Evolutionary conservation across 2,329 filamentous ascomycete genomes (phyloP).

Genomic region (Pseudogymnoascus sp.): DNA sequence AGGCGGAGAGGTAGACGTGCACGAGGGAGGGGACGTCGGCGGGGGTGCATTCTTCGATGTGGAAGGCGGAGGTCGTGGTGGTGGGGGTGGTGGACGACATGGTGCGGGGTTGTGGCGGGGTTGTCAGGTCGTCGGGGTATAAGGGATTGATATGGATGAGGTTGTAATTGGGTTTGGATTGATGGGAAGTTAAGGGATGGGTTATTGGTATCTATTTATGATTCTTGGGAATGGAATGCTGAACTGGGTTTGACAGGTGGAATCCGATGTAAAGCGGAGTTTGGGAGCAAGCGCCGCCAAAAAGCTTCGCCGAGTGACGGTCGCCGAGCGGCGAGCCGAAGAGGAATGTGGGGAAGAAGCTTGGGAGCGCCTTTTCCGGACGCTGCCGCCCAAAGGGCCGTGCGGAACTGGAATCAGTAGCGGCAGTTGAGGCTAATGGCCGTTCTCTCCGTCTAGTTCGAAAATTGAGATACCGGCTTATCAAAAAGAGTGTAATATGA

Average conservation of each 20-base stretch:
- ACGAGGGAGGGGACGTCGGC: constrained; percentile 25
- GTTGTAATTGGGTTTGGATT: background rate
- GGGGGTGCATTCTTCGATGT: constrained; percentile 15
- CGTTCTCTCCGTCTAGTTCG: background rate
- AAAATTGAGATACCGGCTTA: background rate
- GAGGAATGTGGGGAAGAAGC: background rate
- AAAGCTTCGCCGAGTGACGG: background rate
- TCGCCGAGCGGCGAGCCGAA: background rate
- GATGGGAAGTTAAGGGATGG: background rate
- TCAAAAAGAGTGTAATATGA: background rate
- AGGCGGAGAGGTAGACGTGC: constrained; percentile 23
- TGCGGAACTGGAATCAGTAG: background rate
- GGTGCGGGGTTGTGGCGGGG: background rate
- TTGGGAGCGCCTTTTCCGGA: background rate
- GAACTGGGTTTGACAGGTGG: background rate
- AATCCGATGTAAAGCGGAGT: background rate
- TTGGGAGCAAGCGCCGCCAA: background rate
- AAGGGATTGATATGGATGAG: background rate
- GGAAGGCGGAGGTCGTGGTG: background rate
- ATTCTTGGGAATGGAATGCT: background rate
- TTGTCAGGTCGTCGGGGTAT: background rate
- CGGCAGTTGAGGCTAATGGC: background rate
- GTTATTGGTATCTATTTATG: background rate
- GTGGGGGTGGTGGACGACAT: background rate
- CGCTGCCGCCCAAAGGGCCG: background rate